Evolutionary conservation across 2,329 filamentous ascomycete species (phyloP), one percentile per base, ranked within the genome.

Genomic region (Camillea tinctor): DNA sequence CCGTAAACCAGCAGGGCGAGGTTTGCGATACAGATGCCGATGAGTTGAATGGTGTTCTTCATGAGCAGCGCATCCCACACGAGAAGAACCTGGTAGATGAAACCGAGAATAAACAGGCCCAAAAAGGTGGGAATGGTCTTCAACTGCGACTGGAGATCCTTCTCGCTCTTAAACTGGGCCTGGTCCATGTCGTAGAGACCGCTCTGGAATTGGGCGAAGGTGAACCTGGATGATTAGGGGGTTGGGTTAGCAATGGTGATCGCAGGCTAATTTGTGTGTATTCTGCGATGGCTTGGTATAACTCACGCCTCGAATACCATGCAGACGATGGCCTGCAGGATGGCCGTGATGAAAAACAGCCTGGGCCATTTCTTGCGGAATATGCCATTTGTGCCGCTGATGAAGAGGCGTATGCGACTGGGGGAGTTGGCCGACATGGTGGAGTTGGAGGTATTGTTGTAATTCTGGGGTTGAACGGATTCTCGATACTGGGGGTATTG

Each of bases 41-140:
- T 98, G 74, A 98, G 84, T 76, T 99, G 95, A 81, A 99, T 99
- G 11, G 95, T 99, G 79, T 99, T 99, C 77, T 97, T 97, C 73
- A 94, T 82, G 64, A 93, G 88, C 60, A 99, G 82, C 17, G 94
- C 95, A 80, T 99, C 95, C 84, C 93, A 98, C 13, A 95, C 91
- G 56, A 99, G 82, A 24, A 96, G 80, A 30, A 98, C 79, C 73
- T 97, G 88, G 78, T 98, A 99, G 60, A 99, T 76, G 78, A 96
- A 98, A 62, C 92, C 95, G 75, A 99, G 97, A 75, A 97, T 97
- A 81, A 98, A 97, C 52, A 99, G 86, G 22, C 94, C 92, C 60
- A 99, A 83, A 77, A 97, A 98, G 44, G 94, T 98, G 23, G 95
- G 94, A 65, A 99, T 97, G 0, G 93, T 88, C 72, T 83, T 84